Base-by-base conservation (phyloP, 192 early-diverging fungal species). In the Coemansia sp. region DNA sequence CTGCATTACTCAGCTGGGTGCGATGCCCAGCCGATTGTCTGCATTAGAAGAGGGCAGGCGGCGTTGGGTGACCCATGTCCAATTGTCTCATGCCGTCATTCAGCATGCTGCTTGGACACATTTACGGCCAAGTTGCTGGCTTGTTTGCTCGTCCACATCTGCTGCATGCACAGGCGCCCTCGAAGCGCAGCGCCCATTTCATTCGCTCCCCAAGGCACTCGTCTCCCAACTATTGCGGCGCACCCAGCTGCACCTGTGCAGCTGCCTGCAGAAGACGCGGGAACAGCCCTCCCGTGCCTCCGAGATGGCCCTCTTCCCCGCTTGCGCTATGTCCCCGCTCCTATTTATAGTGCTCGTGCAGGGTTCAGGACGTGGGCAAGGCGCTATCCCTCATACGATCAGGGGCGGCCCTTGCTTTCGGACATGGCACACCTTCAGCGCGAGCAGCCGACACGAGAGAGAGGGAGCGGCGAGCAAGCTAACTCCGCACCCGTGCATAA, bases 281-380 rank as follows among this genome's bases (percentile, higher is more conserved):
- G 30, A 6, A 8, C 9, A 8, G 30, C 4, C 9, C 30, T 31
- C 15, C n/a, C n/a, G n/a, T n/a, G n/a, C n/a, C n/a, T n/a, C n/a
- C n/a, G n/a, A n/a, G 42, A 9, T 22, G 11, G 14, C 40, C 42
- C 23, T 25, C 17, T 40, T 19, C 8, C 38, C 38, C 38, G 17
- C 38, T 40, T 40, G 22, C 21, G 37, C 21, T 10, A 47, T 56
- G 30, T 46, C 13, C 31, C 8, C 8, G 53, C 14, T 35, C 36
- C 54, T 56, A 56, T 56, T 37, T 35, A 36, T 56, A 56, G 54
- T n/a, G n/a, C n/a, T n/a, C n/a, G n/a, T n/a, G n/a, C n/a, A n/a
- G n/a, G n/a, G n/a, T n/a, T n/a, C n/a, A n/a, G n/a, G n/a, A n/a
- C n/a, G n/a, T n/a, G n/a, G n/a, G n/a, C n/a, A n/a, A n/a, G n/a